These are phyloP conservation scores for Oxyria digyna DNA, from an alignment of 148 eudicot species.

Conservation along the genomic window DNA sequence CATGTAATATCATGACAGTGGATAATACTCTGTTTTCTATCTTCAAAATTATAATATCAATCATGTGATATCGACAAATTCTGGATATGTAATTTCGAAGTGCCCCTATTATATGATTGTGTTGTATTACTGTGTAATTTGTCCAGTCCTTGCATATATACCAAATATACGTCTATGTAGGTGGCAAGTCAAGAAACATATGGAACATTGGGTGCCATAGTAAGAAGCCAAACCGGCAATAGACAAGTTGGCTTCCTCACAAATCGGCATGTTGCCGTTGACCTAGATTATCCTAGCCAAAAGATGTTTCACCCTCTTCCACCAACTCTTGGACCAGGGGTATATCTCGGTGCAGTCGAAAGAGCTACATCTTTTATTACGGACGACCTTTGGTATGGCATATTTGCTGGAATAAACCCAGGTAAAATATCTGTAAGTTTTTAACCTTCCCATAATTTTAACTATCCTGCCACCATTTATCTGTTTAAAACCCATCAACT, in stretches of 20 bases:
- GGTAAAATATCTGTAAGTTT: conserved; percentile 27
- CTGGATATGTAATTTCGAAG: not conserved
- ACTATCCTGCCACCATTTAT: too few species aligned
- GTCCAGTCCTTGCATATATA: not conserved
- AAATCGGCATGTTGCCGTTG: conserved; percentile 92
- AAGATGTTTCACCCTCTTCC: conserved; percentile 99
- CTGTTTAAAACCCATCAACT: not conserved
- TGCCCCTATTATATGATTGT: not conserved
- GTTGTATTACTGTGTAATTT: not conserved
- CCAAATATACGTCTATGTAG: conserved; percentile 19
- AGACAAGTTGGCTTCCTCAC: conserved; percentile 94
- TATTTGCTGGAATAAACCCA: conserved; percentile 91
- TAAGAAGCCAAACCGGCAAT: conserved; percentile 88
- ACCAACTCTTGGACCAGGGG: conserved; percentile 95
- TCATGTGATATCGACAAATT: not conserved
- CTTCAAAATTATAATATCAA: not conserved
- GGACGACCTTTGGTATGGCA: conserved; percentile 93
- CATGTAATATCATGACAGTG: not conserved
- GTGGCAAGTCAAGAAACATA: conserved; percentile 96
- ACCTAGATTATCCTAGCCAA: conserved; percentile 88
- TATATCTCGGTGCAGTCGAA: conserved; percentile 91
- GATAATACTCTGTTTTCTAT: not conserved
- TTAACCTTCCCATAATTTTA: not conserved
- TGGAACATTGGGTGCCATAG: conserved; percentile 95
- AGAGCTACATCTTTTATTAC: conserved; percentile 97